Evolutionary conservation across 2,329 filamentous ascomycete species (phyloP).

Genomic region (Pseudocercospora fijiensis): DNA sequence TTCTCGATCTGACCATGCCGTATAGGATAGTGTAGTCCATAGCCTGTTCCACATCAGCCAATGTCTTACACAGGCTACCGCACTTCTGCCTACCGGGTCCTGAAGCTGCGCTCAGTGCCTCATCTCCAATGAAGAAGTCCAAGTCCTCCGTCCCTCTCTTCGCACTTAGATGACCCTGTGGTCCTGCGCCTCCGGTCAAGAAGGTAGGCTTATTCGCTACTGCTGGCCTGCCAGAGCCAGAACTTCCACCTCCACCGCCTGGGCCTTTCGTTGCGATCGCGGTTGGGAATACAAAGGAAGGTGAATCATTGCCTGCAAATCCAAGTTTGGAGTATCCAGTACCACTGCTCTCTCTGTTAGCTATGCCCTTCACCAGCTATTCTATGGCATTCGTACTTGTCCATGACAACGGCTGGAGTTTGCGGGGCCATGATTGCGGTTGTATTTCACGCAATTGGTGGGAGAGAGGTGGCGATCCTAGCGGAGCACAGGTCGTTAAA

Average conservation of each 20-base stretch:
- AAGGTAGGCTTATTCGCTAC: slow-evolving; percentile 95
- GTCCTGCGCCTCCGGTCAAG: slow-evolving; percentile 83
- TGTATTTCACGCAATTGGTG: slow-evolving; percentile 2
- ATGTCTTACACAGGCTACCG: neutral
- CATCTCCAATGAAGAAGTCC: slow-evolving; percentile 98
- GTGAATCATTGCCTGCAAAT: slow-evolving; percentile 98
- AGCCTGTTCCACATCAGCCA: slow-evolving; percentile 57
- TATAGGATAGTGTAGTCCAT: slow-evolving; percentile 96
- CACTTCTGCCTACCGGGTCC: slow-evolving; percentile 66
- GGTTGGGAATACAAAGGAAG: slow-evolving; percentile 98
- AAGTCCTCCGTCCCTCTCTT: slow-evolving; percentile 97
- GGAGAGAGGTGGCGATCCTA: neutral
- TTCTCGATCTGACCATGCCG: slow-evolving; percentile 98
- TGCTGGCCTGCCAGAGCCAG: slow-evolving; percentile 82
- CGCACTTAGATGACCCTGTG: slow-evolving; percentile 75
- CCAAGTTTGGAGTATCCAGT: slow-evolving; percentile 99
- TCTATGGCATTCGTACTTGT: slow-evolving; percentile 69
- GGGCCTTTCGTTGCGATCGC: slow-evolving; percentile 93
- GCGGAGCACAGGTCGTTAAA: neutral
- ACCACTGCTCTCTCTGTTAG: slow-evolving; percentile 64
- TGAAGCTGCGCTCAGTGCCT: slow-evolving; percentile 77
- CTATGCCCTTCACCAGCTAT: slow-evolving; percentile 15
- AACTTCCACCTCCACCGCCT: slow-evolving; percentile 60
- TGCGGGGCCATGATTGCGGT: slow-evolving; percentile 78
- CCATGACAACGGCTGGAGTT: slow-evolving; percentile 99